These are phyloP conservation scores for Aureobasidium lini DNA, from an alignment of 2,329 filamentous ascomycete species.

Conservation along the genomic window DNA sequence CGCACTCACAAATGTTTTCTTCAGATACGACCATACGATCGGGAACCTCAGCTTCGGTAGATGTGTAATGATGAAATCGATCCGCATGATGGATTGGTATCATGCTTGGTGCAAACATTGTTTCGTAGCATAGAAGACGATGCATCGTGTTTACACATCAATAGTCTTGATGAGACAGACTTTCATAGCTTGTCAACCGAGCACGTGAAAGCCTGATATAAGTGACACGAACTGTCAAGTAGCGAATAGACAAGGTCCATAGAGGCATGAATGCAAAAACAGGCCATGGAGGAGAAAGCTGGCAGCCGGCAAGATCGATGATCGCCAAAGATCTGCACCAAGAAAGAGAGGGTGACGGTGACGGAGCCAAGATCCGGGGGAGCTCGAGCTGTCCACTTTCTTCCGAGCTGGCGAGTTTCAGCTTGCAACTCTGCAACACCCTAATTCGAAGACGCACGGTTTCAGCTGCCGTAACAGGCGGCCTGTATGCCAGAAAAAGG, in stretches of 20 bases:
- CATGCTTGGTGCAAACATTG: neutral
- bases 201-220: no score
- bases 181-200: neutral
- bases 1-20: neutral
- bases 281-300: neutral
- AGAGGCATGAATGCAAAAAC: neutral
- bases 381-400: neutral
- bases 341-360: neutral
- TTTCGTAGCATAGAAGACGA: no score
- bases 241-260: no score
- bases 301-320: neutral
- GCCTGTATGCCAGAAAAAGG: slow-evolving; percentile 1
- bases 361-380: neutral
- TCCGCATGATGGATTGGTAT: neutral
- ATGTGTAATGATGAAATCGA: neutral
- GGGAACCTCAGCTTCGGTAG: neutral
- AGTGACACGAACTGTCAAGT: no score
- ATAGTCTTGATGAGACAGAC: neutral
- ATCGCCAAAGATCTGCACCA: neutral
- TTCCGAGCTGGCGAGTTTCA: neutral
- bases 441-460: neutral
- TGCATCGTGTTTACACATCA: neutral
- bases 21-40: neutral
- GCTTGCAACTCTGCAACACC: neutral
- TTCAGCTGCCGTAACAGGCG: neutral